Evolutionary conservation across 202 grass and related monocot species (phyloP).

Genomic region (Setaria viridis): DNA sequence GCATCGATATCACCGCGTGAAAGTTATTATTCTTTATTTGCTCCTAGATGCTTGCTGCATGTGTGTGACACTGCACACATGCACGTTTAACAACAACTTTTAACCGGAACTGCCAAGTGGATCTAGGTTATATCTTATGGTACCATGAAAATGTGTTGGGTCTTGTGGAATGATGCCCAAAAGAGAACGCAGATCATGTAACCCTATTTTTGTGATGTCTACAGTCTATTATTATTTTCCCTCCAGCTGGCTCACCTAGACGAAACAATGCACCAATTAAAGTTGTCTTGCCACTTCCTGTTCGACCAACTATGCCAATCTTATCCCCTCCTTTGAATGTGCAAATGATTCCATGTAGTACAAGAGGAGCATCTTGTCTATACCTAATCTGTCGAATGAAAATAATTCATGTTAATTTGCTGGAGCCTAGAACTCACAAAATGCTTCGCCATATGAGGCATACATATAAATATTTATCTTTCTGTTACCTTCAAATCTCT

Average conservation of each 20-base stretch:
- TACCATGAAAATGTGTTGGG: constrained; percentile 87
- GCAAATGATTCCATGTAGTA: constrained; percentile 79
- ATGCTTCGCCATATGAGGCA: constrained; percentile 7
- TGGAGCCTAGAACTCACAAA: neutral
- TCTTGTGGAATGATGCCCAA: constrained; percentile 96
- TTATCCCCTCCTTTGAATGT: constrained; percentile 78
- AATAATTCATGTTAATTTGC: constrained; percentile 13
- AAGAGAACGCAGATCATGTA: constrained; percentile 89
- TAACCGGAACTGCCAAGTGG: constrained; percentile 60
- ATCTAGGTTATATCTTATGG: constrained; percentile 86
- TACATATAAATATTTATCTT: constrained; percentile 13
- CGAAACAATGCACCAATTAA: constrained; percentile 84
- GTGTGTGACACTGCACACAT: too few species aligned
- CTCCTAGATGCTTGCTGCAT: too few species aligned
- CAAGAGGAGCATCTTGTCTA: constrained; percentile 63
- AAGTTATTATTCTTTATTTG: too few species aligned
- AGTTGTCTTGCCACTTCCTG: constrained; percentile 94
- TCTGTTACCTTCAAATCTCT: constrained; percentile 74
- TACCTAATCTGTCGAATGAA: constrained; percentile 77
- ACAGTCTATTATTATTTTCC: constrained; percentile 73
- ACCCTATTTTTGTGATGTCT: constrained; percentile 73
- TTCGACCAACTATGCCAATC: constrained; percentile 92
- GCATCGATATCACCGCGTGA: too few species aligned
- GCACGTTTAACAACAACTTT: too few species aligned
- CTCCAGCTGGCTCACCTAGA: constrained; percentile 84